Percentiles rank a stretch among this genome's conserved stretches.
Conservation (phyloP, 2,329 filamentous ascomycete genomes). For the Fusarium phyllophilum region DNA sequence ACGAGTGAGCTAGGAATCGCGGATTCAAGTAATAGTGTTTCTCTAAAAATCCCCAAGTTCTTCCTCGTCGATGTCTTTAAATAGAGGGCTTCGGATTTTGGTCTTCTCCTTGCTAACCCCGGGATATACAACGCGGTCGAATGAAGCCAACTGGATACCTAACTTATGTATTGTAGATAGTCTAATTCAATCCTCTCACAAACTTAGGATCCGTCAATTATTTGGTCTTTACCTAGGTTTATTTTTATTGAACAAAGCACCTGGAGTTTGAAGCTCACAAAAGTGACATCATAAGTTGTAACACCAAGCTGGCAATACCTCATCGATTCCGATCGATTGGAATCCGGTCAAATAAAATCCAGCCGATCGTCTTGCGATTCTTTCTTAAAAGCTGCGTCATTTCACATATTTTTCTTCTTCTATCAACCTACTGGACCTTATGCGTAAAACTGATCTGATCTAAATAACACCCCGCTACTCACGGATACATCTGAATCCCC, state of each 20-base stretch:
- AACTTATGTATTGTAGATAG: not conserved
- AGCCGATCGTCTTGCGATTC: not conserved
- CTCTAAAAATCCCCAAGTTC: not conserved
- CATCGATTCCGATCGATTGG: slow-evolving; percentile 15
- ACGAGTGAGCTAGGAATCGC: not conserved
- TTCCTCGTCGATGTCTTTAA: not conserved
- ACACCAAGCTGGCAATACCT: slow-evolving; percentile 23
- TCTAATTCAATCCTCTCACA: not conserved
- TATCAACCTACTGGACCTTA: not conserved
- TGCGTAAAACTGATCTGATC: not conserved
- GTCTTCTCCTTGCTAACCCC: not conserved
- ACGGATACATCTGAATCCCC: not conserved
- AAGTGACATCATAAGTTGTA: slow-evolving; percentile 36
- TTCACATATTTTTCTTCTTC: not conserved
- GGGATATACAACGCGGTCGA: not conserved
- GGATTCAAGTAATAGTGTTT: not conserved
- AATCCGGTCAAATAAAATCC: not conserved
- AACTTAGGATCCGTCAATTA: not conserved
- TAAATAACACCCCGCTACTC: not conserved
- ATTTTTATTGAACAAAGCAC: not conserved
- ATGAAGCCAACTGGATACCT: not conserved
- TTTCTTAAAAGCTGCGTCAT: not conserved
- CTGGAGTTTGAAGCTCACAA: not conserved
- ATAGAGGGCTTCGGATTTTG: not conserved
- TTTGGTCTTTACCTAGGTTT: not conserved